A percentile compares a stretch with the other conserved stretches of the same genome.
Conservation (phyloP, 176 grass and related monocot genomes). For the Carex myosuroides region DNA sequence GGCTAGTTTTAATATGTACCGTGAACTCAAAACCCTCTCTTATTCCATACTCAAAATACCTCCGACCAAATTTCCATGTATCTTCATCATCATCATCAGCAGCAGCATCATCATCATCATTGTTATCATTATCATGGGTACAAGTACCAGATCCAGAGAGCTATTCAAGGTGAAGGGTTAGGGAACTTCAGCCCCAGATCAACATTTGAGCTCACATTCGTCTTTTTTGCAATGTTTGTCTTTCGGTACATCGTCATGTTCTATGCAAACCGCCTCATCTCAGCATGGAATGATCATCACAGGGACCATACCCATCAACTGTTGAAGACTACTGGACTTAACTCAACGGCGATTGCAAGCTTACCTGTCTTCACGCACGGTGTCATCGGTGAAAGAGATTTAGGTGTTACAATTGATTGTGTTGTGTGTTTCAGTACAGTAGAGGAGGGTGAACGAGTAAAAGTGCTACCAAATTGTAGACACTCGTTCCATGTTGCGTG, state of each 20-base stretch:
- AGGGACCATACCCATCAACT: not conserved
- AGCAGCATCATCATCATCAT: not conserved
- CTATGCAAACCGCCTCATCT: slow-evolving; percentile 3
- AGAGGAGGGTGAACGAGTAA: slow-evolving; percentile 32
- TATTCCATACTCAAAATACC: not conserved
- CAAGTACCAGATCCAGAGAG: not conserved
- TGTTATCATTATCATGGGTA: not conserved
- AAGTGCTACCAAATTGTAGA: slow-evolving; percentile 42
- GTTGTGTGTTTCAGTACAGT: slow-evolving; percentile 35
- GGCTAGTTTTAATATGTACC: not conserved
- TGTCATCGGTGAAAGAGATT: not conserved
- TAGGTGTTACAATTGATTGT: slow-evolving; percentile 26
- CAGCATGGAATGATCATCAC: not conserved
- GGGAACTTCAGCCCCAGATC: not conserved
- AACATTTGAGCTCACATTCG: slow-evolving; percentile 1
- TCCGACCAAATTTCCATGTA: not conserved
- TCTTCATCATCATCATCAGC: not conserved
- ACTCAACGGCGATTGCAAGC: not conserved
- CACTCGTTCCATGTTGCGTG: slow-evolving; percentile 56
- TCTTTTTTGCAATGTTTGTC: not conserved
- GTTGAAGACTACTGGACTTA: not conserved
- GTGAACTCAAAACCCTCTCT: not conserved
- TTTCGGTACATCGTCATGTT: not conserved
- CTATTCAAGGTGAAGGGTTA: not conserved
- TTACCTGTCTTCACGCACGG: not conserved